Conservation (phyloP, 2,329 filamentous ascomycete species). For the Xylaria sp. region DNA sequence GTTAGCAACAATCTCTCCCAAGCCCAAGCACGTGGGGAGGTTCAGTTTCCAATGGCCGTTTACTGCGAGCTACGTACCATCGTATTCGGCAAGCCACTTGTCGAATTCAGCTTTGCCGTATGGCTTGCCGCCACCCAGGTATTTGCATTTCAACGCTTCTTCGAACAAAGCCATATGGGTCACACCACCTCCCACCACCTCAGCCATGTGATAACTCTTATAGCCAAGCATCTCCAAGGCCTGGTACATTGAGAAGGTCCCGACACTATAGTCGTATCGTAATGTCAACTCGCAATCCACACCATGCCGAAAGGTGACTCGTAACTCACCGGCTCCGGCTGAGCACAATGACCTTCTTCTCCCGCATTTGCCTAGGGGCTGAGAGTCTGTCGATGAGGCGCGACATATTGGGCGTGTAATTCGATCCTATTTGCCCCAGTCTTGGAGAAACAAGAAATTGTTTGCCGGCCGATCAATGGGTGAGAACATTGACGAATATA, state of each 20-base stretch:
- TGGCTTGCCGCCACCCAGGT: constrained; percentile 38
- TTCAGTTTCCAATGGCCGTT: neutral
- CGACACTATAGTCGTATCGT: constrained; percentile 36
- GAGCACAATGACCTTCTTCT: constrained; percentile 42
- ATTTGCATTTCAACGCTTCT: constrained; percentile 42
- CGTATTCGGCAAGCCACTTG: constrained; percentile 44
- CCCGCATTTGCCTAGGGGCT: constrained; percentile 28
- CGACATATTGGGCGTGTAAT: constrained; percentile 29
- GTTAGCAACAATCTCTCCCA: constrained; percentile 8
- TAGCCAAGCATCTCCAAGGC: constrained; percentile 44
- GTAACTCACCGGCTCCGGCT: constrained; percentile 39
- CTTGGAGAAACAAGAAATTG: too few species aligned
- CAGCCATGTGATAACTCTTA: constrained; percentile 43
- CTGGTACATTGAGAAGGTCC: constrained; percentile 44
- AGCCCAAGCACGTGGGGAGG: neutral
- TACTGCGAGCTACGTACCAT: constrained; percentile 34
- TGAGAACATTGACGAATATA: neutral
- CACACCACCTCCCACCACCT: constrained; percentile 32
- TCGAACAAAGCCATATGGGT: constrained; percentile 38
- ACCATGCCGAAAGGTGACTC: neutral
- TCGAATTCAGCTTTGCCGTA: constrained; percentile 45
- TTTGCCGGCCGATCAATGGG: neutral
- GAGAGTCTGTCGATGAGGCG: constrained; percentile 41
- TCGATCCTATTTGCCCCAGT: too few species aligned
- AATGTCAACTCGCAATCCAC: neutral